Evolutionary conservation across 441 rosid species (phyloP).

Genomic region (Pelargonium australe): DNA sequence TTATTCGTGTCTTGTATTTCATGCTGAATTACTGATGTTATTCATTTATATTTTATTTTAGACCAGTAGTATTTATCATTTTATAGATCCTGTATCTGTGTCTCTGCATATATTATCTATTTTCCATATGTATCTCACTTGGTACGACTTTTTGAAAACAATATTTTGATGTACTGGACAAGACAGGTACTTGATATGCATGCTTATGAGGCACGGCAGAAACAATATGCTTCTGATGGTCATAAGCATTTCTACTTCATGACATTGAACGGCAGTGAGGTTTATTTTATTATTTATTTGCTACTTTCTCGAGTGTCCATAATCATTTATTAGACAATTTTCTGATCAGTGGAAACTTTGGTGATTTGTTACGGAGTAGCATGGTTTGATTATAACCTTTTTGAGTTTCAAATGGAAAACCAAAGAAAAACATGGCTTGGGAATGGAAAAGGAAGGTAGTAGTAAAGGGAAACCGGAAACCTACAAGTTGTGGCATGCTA

Average conservation of each 20-base stretch:
- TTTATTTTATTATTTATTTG: constrained; percentile 21
- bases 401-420: not conserved
- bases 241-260: constrained; percentile 99
- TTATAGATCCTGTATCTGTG: not conserved
- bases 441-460: not conserved
- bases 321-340: not conserved
- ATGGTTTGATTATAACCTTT: not conserved
- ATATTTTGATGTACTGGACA: constrained; percentile 18
- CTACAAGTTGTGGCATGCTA: not conserved
- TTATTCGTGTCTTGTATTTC: too few species aligned
- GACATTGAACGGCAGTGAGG: constrained; percentile 98
- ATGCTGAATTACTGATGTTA: not conserved
- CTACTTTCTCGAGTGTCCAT: not conserved
- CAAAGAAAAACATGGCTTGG: constrained; percentile 1
- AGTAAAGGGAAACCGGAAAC: not conserved
- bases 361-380: not conserved
- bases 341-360: not conserved
- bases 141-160: not conserved
- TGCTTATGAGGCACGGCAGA: constrained; percentile 71
- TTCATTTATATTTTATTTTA: not conserved
- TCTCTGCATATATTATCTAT: not conserved
- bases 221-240: constrained; percentile 80
- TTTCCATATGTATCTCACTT: not conserved
- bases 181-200: constrained; percentile 93
- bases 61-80: not conserved